Conservation (phyloP, 257 asterid species). For the Mentha longifolia region DNA sequence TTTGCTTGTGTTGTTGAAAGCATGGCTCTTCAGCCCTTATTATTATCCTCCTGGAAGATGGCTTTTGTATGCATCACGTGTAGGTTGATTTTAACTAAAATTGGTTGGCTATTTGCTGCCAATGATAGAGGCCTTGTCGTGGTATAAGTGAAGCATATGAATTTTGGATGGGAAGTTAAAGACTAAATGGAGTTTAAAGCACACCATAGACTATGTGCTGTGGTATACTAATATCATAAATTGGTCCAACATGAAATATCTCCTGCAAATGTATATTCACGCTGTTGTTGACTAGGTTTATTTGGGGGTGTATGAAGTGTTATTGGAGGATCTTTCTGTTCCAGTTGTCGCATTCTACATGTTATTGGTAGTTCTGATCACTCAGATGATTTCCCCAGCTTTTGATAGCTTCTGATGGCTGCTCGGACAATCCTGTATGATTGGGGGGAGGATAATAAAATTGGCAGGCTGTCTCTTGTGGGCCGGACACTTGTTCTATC, state of each 20-base stretch:
- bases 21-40: constrained; percentile 11
- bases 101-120: constrained; percentile 28
- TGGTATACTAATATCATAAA: constrained; percentile 26
- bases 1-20: constrained; percentile 14
- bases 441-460: constrained; percentile 15
- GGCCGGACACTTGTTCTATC: not conserved
- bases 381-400: constrained; percentile 23
- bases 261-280: not conserved
- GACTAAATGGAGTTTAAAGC: constrained; percentile 9
- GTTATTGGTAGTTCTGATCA: constrained; percentile 14
- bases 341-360: constrained; percentile 25
- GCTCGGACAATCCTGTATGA: constrained; percentile 16
- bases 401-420: constrained; percentile 16
- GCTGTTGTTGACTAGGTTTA: constrained; percentile 13
- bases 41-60: constrained; percentile 17
- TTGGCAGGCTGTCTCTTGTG: not conserved
- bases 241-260: constrained; percentile 16
- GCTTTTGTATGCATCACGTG: not conserved
- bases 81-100: constrained; percentile 4
- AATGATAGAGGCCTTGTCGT: constrained; percentile 19
- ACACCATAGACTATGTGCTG: not conserved
- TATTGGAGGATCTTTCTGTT: constrained; percentile 22
- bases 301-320: constrained; percentile 26
- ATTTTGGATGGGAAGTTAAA: constrained; percentile 23
- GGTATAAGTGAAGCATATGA: constrained; percentile 19